Evolutionary conservation across 1,139 yeast genomes (phyloP), one percentile per base, ranked within the genome.

Genomic region (Barnettozyma hawaiiensis): DNA sequence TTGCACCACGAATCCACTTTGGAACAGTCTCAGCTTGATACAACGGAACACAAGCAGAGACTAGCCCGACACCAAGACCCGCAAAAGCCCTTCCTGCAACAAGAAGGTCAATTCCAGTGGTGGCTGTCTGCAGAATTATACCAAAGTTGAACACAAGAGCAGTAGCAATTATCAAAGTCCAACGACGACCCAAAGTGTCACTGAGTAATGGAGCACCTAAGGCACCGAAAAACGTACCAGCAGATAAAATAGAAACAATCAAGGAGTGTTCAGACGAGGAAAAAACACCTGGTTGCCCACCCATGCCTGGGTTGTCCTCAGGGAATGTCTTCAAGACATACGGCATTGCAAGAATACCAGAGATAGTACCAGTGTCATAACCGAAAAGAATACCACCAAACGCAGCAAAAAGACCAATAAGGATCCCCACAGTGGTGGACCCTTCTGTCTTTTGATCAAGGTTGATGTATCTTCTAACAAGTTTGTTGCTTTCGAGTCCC

Each of bases 1-100:
- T 64, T 26, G 86, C 75, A 61, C 90, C 92, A 66, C 92, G 74
- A 47, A 80, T 67, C 53, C 73, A 71, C 59, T 73, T 79, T 46
- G 90, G 90, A 31, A 87, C 75, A 50, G 80, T 71, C 65, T 83
- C 90, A 45, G 84, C 72, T 65, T 81, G 81, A 61, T 81, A 81
- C 62, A 82, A 65, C 35, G 87, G 86, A 43, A 77, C 73, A 42
- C 78, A 66, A 31, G 84, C 82, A 16, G 87, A 72, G 31, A 81
- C 74, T 34, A 73, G 71, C 55, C 90, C 90, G 45, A 83, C 84
- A 59, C 84, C 85, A 44, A 80, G 61, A 53, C 84, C 84, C 27
- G 83, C 73, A 55, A 81, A 69, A 42, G 75, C 69, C 64, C 85
- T 69, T 47, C 86, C 86, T 47, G 76, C 75, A 59, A 65, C 75